Percentiles rank a stretch among this genome's conserved stretches.
Evolutionary conservation across 2,329 filamentous ascomycete genomes (phyloP).

Genomic region (Paraconiothyrium sp.): DNA sequence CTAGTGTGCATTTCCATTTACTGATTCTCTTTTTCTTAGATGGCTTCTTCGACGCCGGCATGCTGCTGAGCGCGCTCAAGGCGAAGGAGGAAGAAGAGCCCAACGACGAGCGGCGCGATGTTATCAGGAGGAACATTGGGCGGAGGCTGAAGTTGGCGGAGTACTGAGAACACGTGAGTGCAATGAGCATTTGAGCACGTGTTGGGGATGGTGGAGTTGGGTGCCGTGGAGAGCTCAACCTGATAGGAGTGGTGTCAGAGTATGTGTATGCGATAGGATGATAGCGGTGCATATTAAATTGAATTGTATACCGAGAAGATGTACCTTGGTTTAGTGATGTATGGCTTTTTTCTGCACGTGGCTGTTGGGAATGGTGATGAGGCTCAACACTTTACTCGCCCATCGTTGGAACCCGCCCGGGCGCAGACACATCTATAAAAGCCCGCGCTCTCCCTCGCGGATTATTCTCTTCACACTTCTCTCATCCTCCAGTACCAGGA

Average conservation of each 20-base stretch:
- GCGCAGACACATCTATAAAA: neutral
- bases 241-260: neutral
- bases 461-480: neutral
- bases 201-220: neutral
- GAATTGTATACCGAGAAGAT: neutral
- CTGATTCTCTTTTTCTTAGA: constrained; percentile 65
- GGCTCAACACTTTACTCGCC: neutral
- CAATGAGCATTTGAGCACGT: neutral
- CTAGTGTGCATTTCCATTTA: constrained; percentile 27
- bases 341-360: neutral
- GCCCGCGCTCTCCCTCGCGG: neutral
- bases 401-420: neutral
- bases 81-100: constrained; percentile 66
- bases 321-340: neutral
- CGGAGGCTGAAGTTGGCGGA: constrained; percentile 77
- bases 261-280: constrained; percentile 1
- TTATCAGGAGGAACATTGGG: constrained; percentile 73
- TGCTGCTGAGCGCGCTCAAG: constrained; percentile 89
- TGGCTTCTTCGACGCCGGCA: constrained; percentile 96
- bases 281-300: neutral
- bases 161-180: constrained; percentile 58
- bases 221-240: neutral
- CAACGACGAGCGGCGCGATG: constrained; percentile 67
- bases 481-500: neutral
- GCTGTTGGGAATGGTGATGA: neutral